Conservation (phyloP, 331 rosid genomes). For the Malus hybrid region DNA sequence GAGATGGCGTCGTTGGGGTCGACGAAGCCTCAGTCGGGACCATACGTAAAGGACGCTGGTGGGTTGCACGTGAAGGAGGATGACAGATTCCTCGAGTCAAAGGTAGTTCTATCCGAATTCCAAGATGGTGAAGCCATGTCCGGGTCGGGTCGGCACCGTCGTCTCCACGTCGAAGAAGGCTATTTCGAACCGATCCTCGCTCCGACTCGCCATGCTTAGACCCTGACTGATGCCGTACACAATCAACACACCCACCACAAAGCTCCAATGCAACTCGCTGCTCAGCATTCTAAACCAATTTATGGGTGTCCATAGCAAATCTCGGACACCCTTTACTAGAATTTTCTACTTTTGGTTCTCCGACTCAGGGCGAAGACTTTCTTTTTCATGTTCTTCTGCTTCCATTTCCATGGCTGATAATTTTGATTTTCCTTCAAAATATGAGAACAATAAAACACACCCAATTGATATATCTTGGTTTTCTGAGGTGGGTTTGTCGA, state of each 20-base stretch:
- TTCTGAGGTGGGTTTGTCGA: background rate
- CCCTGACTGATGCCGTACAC: constrained; percentile 31
- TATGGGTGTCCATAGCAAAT: constrained; percentile 6
- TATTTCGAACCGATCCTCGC: no score
- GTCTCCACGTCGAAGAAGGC: no score
- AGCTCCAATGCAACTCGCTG: constrained; percentile 25
- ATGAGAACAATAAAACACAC: background rate
- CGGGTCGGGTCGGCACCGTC: no score
- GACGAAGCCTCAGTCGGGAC: no score
- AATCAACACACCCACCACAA: constrained; percentile 19
- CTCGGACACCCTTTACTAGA: background rate
- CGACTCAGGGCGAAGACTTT: background rate
- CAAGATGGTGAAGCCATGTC: no score
- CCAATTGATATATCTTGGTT: background rate
- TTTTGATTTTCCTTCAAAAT: background rate
- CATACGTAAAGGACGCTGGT: no score
- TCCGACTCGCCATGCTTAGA: background rate
- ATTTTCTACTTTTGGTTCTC: background rate
- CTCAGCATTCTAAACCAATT: constrained; percentile 26
- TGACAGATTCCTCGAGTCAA: no score
- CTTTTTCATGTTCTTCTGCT: background rate
- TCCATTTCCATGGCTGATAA: background rate
- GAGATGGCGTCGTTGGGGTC: no score
- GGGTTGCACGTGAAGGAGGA: no score
- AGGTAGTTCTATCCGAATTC: no score